Base-by-base conservation (phyloP, 1,284 basidiomycete species). In the Takashimella tepidaria region DNA sequence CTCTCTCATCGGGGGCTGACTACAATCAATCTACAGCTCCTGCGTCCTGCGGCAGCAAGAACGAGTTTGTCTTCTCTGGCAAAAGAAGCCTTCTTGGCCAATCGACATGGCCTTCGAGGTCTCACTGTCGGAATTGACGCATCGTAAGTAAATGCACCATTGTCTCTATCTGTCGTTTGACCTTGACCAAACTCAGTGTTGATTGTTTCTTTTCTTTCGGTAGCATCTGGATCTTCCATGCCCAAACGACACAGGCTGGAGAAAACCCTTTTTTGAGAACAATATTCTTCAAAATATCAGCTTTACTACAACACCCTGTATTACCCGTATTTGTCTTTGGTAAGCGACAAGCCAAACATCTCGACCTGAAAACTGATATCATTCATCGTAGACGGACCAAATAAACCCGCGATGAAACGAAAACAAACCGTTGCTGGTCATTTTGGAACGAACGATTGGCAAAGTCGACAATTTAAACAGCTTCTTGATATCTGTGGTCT, bases 261-360 rank as follows among this genome's bases (percentile, higher is more conserved):
- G 67, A 74, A 54, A 80, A 82, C 55, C 79, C 80, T 0, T 76
- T 73, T 51, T 62, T 82, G 19, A 69, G 78, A 2, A 76, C 72
- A n/a, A 68, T 82, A 42, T 81, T 81, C 63, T 80, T 76, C 66
- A 78, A 79, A 19, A 74, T 79, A 24, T 82, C 84, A 25, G 82
- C 82, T 11, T 81, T 98, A 2, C 82, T 90, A 64, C 81, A 81
- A 50, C 81, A 84, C 12, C 91, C 92, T 0, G 83, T 95, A 57
- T 80, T 92, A 20, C 89, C 90, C 0, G 78, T 98, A 2, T 96
- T 98, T 72, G 89, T 98, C 1, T 97, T 97, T 67, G 93, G 70
- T 72, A 41, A 55, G 64, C 53, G 6, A n/a, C n/a, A n/a, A n/a
- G n/a, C n/a, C 19, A 11, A 26, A 20, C 50, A 40, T 26, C 41